phyloP scores from a whole-genome alignment of 306 rosid genomes.

The Clitoria ternatea region DNA sequence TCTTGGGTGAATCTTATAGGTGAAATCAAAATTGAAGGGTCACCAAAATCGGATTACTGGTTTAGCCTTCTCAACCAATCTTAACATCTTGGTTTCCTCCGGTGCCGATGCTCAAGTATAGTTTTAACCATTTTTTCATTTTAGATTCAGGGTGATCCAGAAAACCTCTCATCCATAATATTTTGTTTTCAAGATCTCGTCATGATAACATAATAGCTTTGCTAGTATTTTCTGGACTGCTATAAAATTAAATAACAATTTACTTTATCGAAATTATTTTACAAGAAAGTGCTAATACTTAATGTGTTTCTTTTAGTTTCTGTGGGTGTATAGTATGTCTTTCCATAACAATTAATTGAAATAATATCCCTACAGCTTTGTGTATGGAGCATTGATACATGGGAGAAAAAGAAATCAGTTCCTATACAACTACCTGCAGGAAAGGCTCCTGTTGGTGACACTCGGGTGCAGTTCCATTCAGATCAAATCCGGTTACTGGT shows the following conservation, averaged over 20 bases:
- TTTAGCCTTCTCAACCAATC: conserved; percentile 75
- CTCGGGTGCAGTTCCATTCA: conserved; percentile 67
- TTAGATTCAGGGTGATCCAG: conserved; percentile 13
- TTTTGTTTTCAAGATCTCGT: conserved; percentile 12
- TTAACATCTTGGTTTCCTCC: conserved; percentile 73
- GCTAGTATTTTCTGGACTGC: not conserved
- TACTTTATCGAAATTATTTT: conserved; percentile 5
- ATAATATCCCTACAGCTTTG: conserved; percentile 51
- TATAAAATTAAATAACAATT: not conserved
- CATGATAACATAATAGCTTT: not conserved
- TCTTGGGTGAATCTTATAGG: conserved; percentile 38
- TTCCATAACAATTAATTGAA: not conserved
- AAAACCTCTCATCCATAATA: not conserved
- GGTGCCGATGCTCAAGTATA: conserved; percentile 88
- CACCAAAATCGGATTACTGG: conserved; percentile 80
- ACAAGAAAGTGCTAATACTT: not conserved
- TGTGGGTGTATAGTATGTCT: not conserved
- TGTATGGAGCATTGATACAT: conserved; percentile 73
- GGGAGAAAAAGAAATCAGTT: conserved; percentile 78
- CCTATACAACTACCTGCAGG: conserved; percentile 55
- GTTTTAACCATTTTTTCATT: conserved; percentile 2
- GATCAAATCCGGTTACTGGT: conserved; percentile 67
- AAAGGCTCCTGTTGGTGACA: conserved; percentile 63
- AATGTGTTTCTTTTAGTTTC: conserved; percentile 11
- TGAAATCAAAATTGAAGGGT: conserved; percentile 75